Conservation (phyloP, 768 basidiomycete species). For the Neoboletus brunneissimus region DNA sequence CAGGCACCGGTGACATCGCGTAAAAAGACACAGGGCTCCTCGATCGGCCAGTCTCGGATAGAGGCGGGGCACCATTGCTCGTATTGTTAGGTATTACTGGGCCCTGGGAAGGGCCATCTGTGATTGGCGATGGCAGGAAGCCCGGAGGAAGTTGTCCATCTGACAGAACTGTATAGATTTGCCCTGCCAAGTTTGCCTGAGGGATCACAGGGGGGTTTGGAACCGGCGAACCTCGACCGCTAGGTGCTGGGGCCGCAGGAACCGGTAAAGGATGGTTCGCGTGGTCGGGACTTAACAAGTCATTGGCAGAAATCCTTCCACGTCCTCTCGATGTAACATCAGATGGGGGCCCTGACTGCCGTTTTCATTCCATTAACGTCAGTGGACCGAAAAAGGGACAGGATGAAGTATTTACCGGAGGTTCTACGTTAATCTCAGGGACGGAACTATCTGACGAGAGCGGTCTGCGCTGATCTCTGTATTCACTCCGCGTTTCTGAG, state of each 20-base stretch:
- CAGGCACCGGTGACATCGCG: conserved; percentile 25
- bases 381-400: conserved; percentile 12
- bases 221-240: conserved; percentile 14
- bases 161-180: conserved; percentile 7
- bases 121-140: conserved; percentile 8
- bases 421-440: conserved; percentile 32
- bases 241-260: conserved; percentile 13
- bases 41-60: conserved; percentile 20
- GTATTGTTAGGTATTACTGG: conserved; percentile 24
- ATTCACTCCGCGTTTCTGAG: conserved; percentile 13
- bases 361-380: conserved; percentile 9
- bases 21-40: conserved; percentile 26
- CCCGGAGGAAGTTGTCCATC: conserved; percentile 13
- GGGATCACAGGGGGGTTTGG: conserved; percentile 12
- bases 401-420: conserved; percentile 25
- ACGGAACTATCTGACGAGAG: conserved; percentile 35
- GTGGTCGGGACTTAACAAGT: conserved; percentile 32
- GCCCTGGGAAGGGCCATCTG: conserved; percentile 9
- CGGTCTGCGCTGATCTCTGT: conserved; percentile 21
- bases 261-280: conserved; percentile 29
- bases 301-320: conserved; percentile 6
- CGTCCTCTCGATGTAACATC: conserved; percentile 32
- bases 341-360: conserved; percentile 31
- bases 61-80: conserved; percentile 7
- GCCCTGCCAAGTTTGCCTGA: conserved; percentile 11